These are phyloP conservation scores for Aspergillus ellipticus DNA, from an alignment of 495 filamentous ascomycete species.

Conservation along the genomic window DNA sequence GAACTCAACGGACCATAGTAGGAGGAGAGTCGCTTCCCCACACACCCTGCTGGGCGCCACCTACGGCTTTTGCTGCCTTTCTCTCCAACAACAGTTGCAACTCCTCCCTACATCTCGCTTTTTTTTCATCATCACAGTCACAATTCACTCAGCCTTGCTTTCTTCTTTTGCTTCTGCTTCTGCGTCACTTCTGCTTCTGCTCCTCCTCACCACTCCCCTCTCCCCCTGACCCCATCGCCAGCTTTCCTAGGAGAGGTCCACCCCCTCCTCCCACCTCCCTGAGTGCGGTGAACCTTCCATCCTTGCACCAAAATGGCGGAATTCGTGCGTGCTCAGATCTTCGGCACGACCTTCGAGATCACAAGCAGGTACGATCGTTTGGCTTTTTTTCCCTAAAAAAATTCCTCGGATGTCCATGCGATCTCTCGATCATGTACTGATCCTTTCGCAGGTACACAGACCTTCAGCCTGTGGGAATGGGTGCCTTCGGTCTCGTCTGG, in stretches of 20 bases:
- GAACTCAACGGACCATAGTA: conserved; percentile 16
- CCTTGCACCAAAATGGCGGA: conserved; percentile 72
- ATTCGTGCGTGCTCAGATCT: conserved; percentile 98
- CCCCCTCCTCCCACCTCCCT: not conserved
- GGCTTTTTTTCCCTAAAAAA: not conserved
- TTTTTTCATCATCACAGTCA: not conserved
- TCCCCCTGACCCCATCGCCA: not conserved
- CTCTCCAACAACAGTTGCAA: not conserved
- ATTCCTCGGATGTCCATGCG: not conserved
- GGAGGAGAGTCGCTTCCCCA: conserved; percentile 32
- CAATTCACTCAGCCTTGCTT: not conserved
- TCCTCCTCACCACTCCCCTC: not conserved
- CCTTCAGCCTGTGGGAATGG: conserved; percentile 98
- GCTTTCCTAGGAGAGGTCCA: not conserved
- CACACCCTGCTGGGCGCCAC: conserved; percentile 25
- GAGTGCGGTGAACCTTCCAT: conserved; percentile 12
- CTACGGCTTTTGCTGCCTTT: conserved; percentile 23
- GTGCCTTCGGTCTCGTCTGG: conserved; percentile 97
- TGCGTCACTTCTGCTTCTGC: not conserved
- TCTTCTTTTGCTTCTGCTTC: conserved; percentile 7
- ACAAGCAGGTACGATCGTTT: conserved; percentile 75
- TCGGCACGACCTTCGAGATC: conserved; percentile 99
- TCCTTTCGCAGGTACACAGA: conserved; percentile 75
- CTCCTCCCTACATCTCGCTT: not conserved
- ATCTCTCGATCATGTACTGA: conserved; percentile 9